These are phyloP conservation scores for Dinochytrium kinnereticum DNA, from an alignment of 371 early-diverging fungal species.

Conservation along the genomic window DNA sequence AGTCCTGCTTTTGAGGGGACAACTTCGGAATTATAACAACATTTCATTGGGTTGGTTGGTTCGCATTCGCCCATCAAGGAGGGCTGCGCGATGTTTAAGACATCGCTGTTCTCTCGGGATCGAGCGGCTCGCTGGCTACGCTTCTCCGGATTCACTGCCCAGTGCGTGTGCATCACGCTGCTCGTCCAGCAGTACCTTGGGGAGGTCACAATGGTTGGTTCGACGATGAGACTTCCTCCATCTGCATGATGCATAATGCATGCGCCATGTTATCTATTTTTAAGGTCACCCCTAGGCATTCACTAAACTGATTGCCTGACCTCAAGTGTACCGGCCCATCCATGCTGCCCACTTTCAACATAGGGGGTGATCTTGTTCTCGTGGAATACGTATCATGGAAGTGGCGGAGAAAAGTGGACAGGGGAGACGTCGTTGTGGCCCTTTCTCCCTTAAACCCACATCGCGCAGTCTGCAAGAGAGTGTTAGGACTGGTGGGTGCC, in stretches of 20 bases:
- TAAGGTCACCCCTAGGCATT: background rate
- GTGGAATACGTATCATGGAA: conserved; percentile 67
- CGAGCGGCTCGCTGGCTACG: background rate
- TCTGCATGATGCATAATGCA: no score
- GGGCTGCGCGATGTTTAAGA: background rate
- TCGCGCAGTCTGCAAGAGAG: conserved; percentile 73
- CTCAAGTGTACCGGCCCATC: conserved; percentile 78
- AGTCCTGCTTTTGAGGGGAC: background rate
- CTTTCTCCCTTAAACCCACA: conserved; percentile 70
- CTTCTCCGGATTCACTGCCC: conserved; percentile 15
- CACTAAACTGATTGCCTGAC: background rate
- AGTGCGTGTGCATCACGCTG: conserved; percentile 62
- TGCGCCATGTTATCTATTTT: background rate
- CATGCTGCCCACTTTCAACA: conserved; percentile 76
- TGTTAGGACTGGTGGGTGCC: conserved; percentile 71
- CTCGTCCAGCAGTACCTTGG: conserved; percentile 67
- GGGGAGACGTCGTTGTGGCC: conserved; percentile 80
- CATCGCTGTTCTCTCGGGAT: background rate
- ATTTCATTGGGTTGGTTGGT: background rate
- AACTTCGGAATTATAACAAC: background rate
- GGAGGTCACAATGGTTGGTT: conserved; percentile 77
- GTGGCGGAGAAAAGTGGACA: conserved; percentile 40
- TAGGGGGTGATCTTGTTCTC: conserved; percentile 68
- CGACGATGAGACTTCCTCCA: no score
- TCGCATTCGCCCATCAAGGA: background rate